phyloP scores from a whole-genome alignment of 2,329 filamentous ascomycete species.

The Aspergillus flavus region DNA sequence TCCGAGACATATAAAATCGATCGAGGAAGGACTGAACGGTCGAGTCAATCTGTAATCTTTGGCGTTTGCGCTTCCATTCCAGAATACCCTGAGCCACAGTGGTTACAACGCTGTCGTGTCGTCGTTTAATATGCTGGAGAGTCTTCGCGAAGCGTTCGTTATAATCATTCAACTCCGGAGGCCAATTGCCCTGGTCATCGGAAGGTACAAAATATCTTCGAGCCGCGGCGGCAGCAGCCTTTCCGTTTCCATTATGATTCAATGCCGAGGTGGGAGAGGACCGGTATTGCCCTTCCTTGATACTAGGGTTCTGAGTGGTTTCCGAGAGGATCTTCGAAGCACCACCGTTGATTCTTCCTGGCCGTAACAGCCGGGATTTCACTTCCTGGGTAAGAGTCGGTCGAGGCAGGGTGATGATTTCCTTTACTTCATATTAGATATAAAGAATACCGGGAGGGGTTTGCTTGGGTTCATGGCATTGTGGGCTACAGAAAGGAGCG shows the following conservation, averaged over 20 bases:
- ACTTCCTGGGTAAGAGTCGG: conserved; percentile 76
- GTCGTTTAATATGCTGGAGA: conserved; percentile 89
- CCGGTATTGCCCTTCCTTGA: conserved; percentile 78
- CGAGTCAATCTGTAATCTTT: conserved; percentile 97
- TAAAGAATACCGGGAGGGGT: neutral
- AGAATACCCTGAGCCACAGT: conserved; percentile 97
- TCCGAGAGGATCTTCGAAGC: conserved; percentile 72
- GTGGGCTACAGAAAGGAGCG: neutral
- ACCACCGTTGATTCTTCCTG: conserved; percentile 55
- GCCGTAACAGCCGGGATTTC: conserved; percentile 71
- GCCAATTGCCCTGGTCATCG: conserved; percentile 87
- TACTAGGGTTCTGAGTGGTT: conserved; percentile 86
- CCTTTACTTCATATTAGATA: conserved; percentile 51
- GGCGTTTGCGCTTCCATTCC: conserved; percentile 94
- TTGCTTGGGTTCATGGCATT: neutral
- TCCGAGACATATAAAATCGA: conserved; percentile 99
- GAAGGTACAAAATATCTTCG: conserved; percentile 89
- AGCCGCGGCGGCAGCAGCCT: conserved; percentile 51
- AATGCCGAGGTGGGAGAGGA: conserved; percentile 44
- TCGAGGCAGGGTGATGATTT: conserved; percentile 84
- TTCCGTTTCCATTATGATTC: conserved; percentile 54
- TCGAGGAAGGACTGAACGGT: conserved; percentile 97
- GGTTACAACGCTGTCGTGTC: conserved; percentile 95
- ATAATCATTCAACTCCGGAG: conserved; percentile 89
- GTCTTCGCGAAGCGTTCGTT: conserved; percentile 88